A percentile compares a stretch with the other conserved stretches of the same genome.
Conservation (phyloP, 352 stramenopile species). For the Phytophthora chlamydospora region DNA sequence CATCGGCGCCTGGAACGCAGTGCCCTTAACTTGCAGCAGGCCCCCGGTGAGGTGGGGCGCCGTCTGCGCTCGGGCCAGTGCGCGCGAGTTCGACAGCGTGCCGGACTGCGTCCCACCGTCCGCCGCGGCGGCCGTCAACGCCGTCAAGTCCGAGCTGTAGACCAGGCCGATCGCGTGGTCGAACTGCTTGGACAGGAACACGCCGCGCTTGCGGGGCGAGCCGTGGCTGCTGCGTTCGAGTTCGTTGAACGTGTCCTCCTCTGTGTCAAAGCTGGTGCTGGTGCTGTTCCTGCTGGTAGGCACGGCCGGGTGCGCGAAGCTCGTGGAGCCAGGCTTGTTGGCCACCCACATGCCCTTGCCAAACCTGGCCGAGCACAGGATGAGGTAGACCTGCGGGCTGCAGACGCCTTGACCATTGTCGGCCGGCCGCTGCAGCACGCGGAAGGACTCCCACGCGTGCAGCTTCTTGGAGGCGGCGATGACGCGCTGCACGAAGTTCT, state of each 20-base stretch:
- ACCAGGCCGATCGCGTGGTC: constrained; percentile 62
- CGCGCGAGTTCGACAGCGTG: constrained; percentile 7
- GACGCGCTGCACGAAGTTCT: constrained; percentile 76
- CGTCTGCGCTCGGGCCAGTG: constrained; percentile 28
- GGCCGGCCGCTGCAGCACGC: constrained; percentile 56
- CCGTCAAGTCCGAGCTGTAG: constrained; percentile 72
- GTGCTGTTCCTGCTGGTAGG: constrained; percentile 26
- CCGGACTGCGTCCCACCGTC: constrained; percentile 6
- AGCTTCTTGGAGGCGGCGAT: constrained; percentile 71
- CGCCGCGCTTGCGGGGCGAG: constrained; percentile 24
- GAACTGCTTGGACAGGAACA: constrained; percentile 81
- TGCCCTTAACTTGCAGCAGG: constrained; percentile 19
- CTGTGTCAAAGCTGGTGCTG: constrained; percentile 15
- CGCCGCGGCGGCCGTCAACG: constrained; percentile 39
- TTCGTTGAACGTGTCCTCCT: constrained; percentile 30
- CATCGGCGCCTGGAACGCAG: constrained; percentile 52
- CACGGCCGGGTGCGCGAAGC: constrained; percentile 18
- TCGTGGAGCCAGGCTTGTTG: constrained; percentile 38
- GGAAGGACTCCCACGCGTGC: constrained; percentile 74
- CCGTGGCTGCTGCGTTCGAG: constrained; percentile 12
- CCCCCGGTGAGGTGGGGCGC: constrained; percentile 21
- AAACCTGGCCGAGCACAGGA: constrained; percentile 78
- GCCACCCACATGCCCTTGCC: constrained; percentile 85
- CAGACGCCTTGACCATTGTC: constrained; percentile 18
- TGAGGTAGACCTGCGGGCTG: constrained; percentile 60